Conservation (phyloP, 1,284 basidiomycete genomes). For the Austropuccinia psidii region DNA sequence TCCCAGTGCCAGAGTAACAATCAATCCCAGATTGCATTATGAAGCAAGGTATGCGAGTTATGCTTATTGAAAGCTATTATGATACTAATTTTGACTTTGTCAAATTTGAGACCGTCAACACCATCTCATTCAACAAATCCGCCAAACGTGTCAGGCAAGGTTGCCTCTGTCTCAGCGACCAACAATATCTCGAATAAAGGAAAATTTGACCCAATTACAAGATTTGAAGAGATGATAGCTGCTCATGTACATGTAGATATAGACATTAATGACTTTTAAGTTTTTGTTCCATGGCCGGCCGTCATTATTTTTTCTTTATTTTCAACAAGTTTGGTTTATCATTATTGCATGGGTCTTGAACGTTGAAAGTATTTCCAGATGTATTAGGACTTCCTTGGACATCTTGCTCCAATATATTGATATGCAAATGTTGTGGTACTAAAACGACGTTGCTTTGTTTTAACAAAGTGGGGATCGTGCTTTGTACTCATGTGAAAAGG, state of each 20-base stretch:
- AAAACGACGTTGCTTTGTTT: no score
- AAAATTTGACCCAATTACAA: neutral
- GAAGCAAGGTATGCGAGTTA: constrained; percentile 6
- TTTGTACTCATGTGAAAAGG: no score
- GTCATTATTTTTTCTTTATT: no score
- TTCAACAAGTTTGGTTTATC: no score
- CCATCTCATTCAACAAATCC: neutral
- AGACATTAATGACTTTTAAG: constrained; percentile 31
- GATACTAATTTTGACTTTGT: neutral
- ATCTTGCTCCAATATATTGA: no score
- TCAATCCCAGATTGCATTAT: constrained; percentile 15
- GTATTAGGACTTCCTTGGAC: no score
- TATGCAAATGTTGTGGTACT: no score
- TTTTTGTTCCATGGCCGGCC: no score
- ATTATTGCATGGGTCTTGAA: no score
- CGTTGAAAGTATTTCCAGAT: no score
- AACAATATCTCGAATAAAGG: constrained; percentile 1
- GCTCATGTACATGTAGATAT: constrained; percentile 29
- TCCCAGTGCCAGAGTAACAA: constrained; percentile 26
- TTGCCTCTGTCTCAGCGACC: neutral
- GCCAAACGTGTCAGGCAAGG: neutral
- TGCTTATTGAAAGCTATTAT: neutral
- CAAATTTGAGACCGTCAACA: neutral
- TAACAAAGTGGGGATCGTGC: no score
- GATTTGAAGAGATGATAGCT: constrained; percentile 33